Evolutionary conservation across 2,329 filamentous ascomycete genomes (phyloP).

Genomic region (Sporothrix dimorphospora): DNA sequence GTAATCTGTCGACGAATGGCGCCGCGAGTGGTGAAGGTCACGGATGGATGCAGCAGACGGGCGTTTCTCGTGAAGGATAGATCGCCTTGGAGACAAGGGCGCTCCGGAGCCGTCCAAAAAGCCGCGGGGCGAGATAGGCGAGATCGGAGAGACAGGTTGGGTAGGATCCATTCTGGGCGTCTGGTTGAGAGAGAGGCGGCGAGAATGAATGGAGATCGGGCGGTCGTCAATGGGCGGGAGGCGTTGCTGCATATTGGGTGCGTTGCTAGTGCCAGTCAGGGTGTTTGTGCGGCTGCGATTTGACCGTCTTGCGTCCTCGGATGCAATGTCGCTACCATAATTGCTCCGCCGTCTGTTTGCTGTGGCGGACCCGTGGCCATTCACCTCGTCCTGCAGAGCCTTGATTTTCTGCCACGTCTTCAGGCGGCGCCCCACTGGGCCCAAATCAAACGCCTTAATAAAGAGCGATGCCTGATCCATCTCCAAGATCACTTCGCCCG

Average conservation of each 20-base stretch:
- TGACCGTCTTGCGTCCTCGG: constrained; percentile 55
- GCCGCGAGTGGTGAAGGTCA: constrained; percentile 79
- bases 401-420: constrained; percentile 99
- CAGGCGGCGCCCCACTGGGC: constrained; percentile 82
- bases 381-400: constrained; percentile 83
- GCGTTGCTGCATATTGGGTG: constrained; percentile 52
- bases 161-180: constrained; percentile 52
- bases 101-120: constrained; percentile 43
- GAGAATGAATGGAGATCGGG: constrained; percentile 51
- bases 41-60: constrained; percentile 83
- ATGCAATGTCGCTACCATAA: constrained; percentile 62
- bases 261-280: constrained; percentile 55
- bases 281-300: constrained; percentile 62
- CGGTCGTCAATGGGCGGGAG: constrained; percentile 49
- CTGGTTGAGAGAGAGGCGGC: constrained; percentile 54
- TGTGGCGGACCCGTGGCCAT: constrained; percentile 48
- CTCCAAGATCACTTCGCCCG: constrained; percentile 86
- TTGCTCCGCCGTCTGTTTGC: constrained; percentile 51
- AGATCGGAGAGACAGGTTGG: constrained; percentile 48
- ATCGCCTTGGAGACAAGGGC: constrained; percentile 41
- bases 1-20: constrained; percentile 85
- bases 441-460: constrained; percentile 92
- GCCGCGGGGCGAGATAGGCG: constrained; percentile 34
- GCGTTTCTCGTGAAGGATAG: constrained; percentile 53
- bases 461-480: constrained; percentile 97